A percentile compares a stretch with the other conserved stretches of the same genome.
phyloP scores from a whole-genome alignment of 257 asterid species.

The Solanum dulcamara region DNA sequence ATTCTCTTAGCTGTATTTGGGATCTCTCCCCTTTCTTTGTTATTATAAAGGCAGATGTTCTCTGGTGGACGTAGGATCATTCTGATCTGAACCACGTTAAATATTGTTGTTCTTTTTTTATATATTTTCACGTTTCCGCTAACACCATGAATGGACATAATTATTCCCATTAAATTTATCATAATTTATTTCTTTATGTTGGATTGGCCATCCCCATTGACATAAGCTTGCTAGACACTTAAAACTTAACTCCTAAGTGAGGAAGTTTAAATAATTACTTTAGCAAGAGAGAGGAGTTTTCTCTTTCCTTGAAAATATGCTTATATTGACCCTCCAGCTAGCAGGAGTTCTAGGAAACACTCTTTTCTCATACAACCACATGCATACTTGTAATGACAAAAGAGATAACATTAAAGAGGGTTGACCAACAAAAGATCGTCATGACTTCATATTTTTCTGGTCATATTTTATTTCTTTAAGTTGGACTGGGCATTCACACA shows the following conservation, averaged over 20 bases:
- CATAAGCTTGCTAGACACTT: neutral
- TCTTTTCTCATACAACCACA: neutral
- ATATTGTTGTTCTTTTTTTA: too few species aligned
- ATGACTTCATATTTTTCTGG: neutral
- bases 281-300: neutral
- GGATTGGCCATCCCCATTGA: neutral
- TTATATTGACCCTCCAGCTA: neutral
- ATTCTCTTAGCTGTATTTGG: too few species aligned
- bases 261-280: neutral
- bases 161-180: neutral
- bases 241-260: neutral
- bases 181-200: neutral
- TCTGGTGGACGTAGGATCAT: too few species aligned
- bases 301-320: neutral
- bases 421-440: neutral
- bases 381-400: neutral
- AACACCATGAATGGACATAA: too few species aligned
- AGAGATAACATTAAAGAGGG: neutral
- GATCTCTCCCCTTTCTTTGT: too few species aligned
- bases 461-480: neutral
- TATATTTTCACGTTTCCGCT: too few species aligned
- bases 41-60: too few species aligned
- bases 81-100: too few species aligned
- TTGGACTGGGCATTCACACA: neutral
- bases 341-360: neutral